Evolutionary conservation across 2,329 filamentous ascomycete species (phyloP), one percentile per base, ranked within the genome.

Genomic region (Exophiala calicioides): DNA sequence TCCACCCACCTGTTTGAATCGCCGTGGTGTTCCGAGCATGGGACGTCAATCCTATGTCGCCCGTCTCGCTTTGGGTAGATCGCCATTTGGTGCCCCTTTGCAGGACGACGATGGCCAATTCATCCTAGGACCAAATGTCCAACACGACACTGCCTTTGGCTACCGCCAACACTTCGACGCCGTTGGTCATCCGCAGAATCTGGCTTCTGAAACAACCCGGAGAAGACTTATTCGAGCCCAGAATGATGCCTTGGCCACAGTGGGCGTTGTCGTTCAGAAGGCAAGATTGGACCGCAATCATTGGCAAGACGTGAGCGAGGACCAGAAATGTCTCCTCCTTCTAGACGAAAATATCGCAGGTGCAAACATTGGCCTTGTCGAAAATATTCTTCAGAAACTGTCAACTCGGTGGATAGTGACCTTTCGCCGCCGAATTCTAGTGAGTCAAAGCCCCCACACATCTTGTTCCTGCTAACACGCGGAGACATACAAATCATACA

Each of bases 191-290:
- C 72, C 73, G 23, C 63, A 68, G 21, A 75, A 75, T 52, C 61
- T 63, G 3, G 63, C 63, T 23, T 73, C 72, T 5, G 69, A 67
- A 48, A 51, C 53, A 9, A 58, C 68, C 20, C 66, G 65, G 7
- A 65, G 66, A 30, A 64, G 67, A 38, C 65, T 74, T 5, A 62
- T 69, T 38, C 67, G 70, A 58, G 73, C 73, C 1, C 73, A 75
- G 51, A 76, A 76, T 62, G 73, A 76, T 51, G 70, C 75, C 23
- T 63, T 75, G 12, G 70, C 69, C 16, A 73, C 69, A 6, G 72
- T 75, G 64, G 72, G 73, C 3, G 68, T 75, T 29, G 70, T 74
- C 29, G 72, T 49, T 70, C 68, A 42, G 62, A 67, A 46, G 66
- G 70, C 50, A 63, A 69, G 53, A 62, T 65, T 12, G 66, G 61